Base-by-base conservation (phyloP, 208 protist genomes). In the Leishmania major region DNA sequence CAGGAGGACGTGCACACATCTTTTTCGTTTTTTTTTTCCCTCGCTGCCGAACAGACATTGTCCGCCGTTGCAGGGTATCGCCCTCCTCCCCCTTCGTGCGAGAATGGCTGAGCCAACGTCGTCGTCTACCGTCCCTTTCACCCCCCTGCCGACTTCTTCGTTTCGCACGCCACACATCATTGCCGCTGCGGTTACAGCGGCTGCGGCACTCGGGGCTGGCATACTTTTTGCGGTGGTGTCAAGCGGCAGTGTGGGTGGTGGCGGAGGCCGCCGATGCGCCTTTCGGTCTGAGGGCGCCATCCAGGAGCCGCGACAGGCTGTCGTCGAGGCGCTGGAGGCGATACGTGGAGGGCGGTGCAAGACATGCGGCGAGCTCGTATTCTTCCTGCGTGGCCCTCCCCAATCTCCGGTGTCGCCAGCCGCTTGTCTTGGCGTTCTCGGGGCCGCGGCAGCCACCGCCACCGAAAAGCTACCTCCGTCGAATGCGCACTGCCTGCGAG, bases 311-410 rank as follows among this genome's bases (percentile, higher is more conserved):
- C 87, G 84, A 17, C 75, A 84, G n/a, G 87, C 90, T 8, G 88
- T 88, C 57, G 77, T 78, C 35, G 76, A 87, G 37, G 92, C 89
- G 1, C 82, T 92, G 43, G 60, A 79, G 31, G 77, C 87, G 15
- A 89, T 96, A 22, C 82, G 82, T 51, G 45, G 49, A 15, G 88
- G 83, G 8, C 83, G 84, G 35, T 86, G 87, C 77, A 84, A 51
- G 11, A 87, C 91, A 31, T 79, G 88, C 17, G 91, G 91, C 2
- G 85, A 87, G 40, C 87, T 96, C 4, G 84, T 96, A 10, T 78
- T 79, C 40, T 91, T 93, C 57, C 87, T 94, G 40, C 90, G 92
- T 66, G 92, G 91, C 28, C 81, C 85, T 19, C 82, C 87, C 1
- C 11, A 66, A 5, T 40, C 78, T 28, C 69, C 75, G 8, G 79